Conservation (phyloP, 2,329 filamentous ascomycete genomes). For the Aspergillus sp. region DNA sequence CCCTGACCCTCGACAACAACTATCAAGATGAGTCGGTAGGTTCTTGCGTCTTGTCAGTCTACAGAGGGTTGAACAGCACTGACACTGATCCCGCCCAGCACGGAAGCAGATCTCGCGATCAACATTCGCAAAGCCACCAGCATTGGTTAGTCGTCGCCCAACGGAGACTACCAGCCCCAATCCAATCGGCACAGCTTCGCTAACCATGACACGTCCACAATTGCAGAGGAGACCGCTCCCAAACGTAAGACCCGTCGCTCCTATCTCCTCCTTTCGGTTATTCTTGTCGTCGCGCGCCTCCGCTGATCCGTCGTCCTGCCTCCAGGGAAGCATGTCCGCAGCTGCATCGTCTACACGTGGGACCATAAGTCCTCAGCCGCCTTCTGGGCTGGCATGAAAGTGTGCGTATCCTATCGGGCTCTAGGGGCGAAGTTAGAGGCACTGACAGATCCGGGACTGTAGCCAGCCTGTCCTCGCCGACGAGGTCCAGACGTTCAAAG, state of each 20-base stretch:
- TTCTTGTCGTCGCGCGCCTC: too few species aligned
- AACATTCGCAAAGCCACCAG: conserved; percentile 68
- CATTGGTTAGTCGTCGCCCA: conserved; percentile 46
- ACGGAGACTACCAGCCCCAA: not conserved
- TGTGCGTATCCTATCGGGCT: conserved; percentile 58
- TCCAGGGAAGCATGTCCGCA: conserved; percentile 86
- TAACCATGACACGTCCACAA: conserved; percentile 11
- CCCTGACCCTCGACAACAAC: conserved; percentile 36
- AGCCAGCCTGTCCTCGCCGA: conserved; percentile 97
- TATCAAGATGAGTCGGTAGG: conserved; percentile 62
- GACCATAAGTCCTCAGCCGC: conserved; percentile 93
- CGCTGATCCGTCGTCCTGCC: conserved; percentile 6
- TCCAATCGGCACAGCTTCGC: not conserved
- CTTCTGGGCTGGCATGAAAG: conserved; percentile 98
- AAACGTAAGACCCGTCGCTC: conserved; percentile 51
- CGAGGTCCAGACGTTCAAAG: conserved; percentile 98
- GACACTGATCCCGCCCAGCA: conserved; percentile 36
- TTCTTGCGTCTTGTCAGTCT: not conserved
- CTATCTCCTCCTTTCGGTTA: not conserved
- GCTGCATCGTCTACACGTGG: conserved; percentile 98
- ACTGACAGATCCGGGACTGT: not conserved
- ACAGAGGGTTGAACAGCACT: not conserved
- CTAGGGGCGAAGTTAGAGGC: not conserved
- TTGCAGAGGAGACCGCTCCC: conserved; percentile 61
- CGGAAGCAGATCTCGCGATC: conserved; percentile 63